These are phyloP conservation scores for Claviceps arundinis DNA, from an alignment of 2,329 filamentous ascomycete species.

Conservation along the genomic window DNA sequence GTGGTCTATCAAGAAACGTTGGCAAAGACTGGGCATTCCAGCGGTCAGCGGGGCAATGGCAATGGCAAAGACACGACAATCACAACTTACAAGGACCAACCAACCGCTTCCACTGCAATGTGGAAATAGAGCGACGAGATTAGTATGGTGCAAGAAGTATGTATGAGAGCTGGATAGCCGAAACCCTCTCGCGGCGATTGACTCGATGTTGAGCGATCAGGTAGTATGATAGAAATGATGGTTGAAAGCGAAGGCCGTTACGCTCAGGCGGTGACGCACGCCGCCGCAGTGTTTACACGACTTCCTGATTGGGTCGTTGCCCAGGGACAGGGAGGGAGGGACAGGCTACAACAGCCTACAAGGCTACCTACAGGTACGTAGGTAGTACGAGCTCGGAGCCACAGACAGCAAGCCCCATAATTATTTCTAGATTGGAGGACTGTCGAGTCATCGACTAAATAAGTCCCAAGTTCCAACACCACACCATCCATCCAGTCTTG, in stretches of 20 bases:
- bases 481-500: too few species aligned
- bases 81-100: background rate
- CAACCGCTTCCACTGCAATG: background rate
- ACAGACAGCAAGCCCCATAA: too few species aligned
- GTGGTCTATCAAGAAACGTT: conserved; percentile 6
- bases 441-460: too few species aligned
- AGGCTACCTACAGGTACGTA: too few species aligned
- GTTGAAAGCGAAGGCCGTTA: background rate
- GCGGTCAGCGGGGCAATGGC: conserved; percentile 27
- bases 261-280: conserved; percentile 2
- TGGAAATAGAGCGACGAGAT: too few species aligned
- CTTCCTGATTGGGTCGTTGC: conserved; percentile 8
- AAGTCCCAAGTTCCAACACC: too few species aligned
- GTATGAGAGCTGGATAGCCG: background rate
- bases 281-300: conserved; percentile 5
- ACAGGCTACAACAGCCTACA: background rate
- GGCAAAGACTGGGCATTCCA: conserved; percentile 21
- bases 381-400: too few species aligned
- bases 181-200: background rate
- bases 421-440: too few species aligned
- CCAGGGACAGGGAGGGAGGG: background rate
- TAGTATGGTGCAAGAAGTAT: background rate
- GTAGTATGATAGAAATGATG: conserved; percentile 1
- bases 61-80: conserved; percentile 5
- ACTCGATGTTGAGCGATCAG: background rate